These are phyloP conservation scores for Oenanthe sinensis DNA, from an alignment of 129 eudicot species.

Conservation along the genomic window DNA sequence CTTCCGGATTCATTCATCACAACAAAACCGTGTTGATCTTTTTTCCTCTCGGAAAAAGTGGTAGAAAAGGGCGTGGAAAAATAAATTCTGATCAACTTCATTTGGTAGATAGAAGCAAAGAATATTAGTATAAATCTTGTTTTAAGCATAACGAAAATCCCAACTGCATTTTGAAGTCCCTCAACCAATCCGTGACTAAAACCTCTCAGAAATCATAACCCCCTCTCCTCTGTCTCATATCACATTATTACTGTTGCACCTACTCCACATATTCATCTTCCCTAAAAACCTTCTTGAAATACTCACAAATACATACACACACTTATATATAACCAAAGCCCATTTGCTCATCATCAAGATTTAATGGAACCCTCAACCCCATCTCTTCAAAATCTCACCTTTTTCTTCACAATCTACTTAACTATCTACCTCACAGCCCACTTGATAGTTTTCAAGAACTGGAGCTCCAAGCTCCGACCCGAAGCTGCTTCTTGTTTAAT, in stretches of 20 bases:
- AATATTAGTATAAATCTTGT: too few species aligned
- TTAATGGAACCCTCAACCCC: constrained; percentile 36
- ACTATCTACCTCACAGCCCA: constrained; percentile 43
- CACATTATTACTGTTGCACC: neutral
- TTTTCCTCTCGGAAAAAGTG: too few species aligned
- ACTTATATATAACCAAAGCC: neutral
- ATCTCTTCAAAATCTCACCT: constrained; percentile 30
- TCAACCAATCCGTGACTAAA: neutral
- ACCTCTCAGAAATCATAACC: neutral
- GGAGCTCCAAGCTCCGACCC: constrained; percentile 71
- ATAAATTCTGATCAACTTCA: too few species aligned
- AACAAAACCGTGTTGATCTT: too few species aligned
- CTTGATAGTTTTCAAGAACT: constrained; percentile 45
- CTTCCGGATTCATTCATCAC: too few species aligned
- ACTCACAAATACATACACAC: neutral
- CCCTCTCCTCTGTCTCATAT: neutral
- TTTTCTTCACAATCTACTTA: constrained; percentile 45
- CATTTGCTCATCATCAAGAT: neutral
- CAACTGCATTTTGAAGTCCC: neutral
- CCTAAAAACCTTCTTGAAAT: neutral
- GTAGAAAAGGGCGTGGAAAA: too few species aligned
- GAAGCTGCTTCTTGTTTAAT: constrained; percentile 83
- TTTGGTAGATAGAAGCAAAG: too few species aligned
- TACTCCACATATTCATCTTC: neutral
- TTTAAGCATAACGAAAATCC: neutral